phyloP scores from a whole-genome alignment of 306 rosid genomes.

The Cicer yamashitae region DNA sequence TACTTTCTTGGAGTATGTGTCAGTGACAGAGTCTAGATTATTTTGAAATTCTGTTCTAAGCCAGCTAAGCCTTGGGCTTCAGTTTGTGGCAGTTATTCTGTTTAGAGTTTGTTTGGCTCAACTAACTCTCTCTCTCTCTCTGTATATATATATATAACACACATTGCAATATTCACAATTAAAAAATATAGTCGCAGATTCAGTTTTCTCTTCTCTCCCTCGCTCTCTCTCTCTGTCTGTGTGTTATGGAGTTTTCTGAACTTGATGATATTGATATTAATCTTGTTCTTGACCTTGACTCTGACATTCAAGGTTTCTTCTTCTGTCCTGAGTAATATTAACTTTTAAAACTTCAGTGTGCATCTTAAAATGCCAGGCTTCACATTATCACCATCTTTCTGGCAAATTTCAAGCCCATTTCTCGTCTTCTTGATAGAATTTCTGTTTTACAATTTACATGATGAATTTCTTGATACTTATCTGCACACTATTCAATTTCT shows the following conservation, averaged over 20 bases:
- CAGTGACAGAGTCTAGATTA: not conserved
- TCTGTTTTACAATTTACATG: conserved; percentile 32
- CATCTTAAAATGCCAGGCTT: conserved; percentile 4
- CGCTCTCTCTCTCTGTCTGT: not conserved
- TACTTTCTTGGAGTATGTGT: not conserved
- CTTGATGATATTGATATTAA: not conserved
- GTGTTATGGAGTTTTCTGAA: not conserved
- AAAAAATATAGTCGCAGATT: not conserved
- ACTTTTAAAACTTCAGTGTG: conserved; percentile 14
- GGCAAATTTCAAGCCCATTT: conserved; percentile 29
- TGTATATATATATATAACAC: not conserved
- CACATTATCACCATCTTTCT: not conserved
- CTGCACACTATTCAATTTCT: conserved; percentile 25
- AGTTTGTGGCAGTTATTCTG: not conserved
- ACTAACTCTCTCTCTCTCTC: not conserved
- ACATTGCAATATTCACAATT: not conserved
- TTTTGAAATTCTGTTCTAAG: too few relatives aligned
- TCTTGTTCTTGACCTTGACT: not conserved
- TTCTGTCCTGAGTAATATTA: conserved; percentile 7
- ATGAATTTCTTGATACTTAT: conserved; percentile 11
- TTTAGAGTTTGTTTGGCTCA: conserved; percentile 8
- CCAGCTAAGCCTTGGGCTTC: not conserved
- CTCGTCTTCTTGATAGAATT: conserved; percentile 34
- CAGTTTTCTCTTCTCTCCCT: not conserved
- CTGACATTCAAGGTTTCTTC: conserved; percentile 2